A percentile compares a stretch with the other conserved stretches of the same genome.
phyloP scores from a whole-genome alignment of 257 asterid genomes.

The Perilla frutescens region DNA sequence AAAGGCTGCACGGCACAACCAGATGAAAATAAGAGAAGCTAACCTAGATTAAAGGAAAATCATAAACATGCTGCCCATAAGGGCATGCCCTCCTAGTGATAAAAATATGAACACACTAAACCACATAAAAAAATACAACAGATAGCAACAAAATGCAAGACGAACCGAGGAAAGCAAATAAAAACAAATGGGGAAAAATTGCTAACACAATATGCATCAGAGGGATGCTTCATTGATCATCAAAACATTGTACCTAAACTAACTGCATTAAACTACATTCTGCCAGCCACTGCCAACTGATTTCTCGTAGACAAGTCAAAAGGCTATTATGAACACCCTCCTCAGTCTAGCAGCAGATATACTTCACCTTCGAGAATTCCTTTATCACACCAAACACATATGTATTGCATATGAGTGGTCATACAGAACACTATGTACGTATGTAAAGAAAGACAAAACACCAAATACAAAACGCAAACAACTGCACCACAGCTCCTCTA shows the following conservation, averaged over 20 bases:
- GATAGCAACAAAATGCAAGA: slow-evolving; percentile 17
- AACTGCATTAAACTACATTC: neutral
- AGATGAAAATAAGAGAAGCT: slow-evolving; percentile 7
- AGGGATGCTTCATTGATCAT: slow-evolving; percentile 10
- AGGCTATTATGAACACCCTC: neutral
- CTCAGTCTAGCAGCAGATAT: neutral
- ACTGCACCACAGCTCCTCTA: neutral
- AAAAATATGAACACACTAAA: neutral
- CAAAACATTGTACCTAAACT: neutral
- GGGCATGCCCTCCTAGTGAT: neutral
- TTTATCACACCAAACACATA: neutral
- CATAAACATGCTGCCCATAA: neutral
- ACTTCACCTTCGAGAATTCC: slow-evolving; percentile 10
- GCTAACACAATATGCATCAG: slow-evolving; percentile 12
- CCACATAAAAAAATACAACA: neutral
- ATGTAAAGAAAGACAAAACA: neutral
- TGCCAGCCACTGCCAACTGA: neutral
- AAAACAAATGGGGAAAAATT: neutral
- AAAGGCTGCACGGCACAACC: slow-evolving; percentile 39
- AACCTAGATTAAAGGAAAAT: slow-evolving; percentile 11
- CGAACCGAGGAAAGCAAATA: neutral
- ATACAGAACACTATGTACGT: neutral
- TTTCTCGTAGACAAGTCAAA: slow-evolving; percentile 2
- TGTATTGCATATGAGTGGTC: neutral
- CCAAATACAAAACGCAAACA: slow-evolving; percentile 25